A percentile compares a stretch with the other conserved stretches of the same genome.
These are phyloP conservation scores for Cladorrhinum samala DNA, from an alignment of 495 filamentous ascomycete species.

Conservation along the genomic window DNA sequence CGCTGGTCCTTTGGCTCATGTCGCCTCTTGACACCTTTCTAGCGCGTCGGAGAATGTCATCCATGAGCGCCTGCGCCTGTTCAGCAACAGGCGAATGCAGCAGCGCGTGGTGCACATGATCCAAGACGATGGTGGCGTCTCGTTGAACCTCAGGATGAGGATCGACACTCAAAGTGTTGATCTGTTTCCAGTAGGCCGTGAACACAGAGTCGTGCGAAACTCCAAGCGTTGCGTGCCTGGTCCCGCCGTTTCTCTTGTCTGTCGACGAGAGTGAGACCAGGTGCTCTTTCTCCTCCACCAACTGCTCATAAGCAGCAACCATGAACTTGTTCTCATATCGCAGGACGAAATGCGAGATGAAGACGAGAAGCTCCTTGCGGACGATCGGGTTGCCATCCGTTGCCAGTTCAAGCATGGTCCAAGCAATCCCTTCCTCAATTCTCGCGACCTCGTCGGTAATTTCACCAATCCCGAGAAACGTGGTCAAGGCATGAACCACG, in stretches of 20 bases:
- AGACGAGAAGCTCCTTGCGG: slow-evolving; percentile 84
- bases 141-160: slow-evolving; percentile 90
- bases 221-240: slow-evolving; percentile 43
- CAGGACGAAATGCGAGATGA: slow-evolving; percentile 85
- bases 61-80: slow-evolving; percentile 64
- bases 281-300: slow-evolving; percentile 75
- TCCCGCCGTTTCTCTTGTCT: slow-evolving; percentile 45
- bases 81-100: slow-evolving; percentile 68
- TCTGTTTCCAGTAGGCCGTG: slow-evolving; percentile 87
- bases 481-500: slow-evolving; percentile 86
- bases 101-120: slow-evolving; percentile 72
- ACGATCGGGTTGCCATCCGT: slow-evolving; percentile 90
- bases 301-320: slow-evolving; percentile 85
- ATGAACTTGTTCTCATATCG: slow-evolving; percentile 89
- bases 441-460: slow-evolving; percentile 83
- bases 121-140: slow-evolving; percentile 72
- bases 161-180: slow-evolving; percentile 84
- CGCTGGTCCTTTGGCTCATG: slow-evolving; percentile 40
- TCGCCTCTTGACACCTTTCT: slow-evolving; percentile 50
- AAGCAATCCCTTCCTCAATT: slow-evolving; percentile 82
- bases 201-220: slow-evolving; percentile 84
- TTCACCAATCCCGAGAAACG: slow-evolving; percentile 89
- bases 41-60: slow-evolving; percentile 55
- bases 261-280: slow-evolving; percentile 43
- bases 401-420: slow-evolving; percentile 77